Evolutionary conservation across 495 filamentous ascomycete species (phyloP).

Genomic region (Evansstolkia leycettana): DNA sequence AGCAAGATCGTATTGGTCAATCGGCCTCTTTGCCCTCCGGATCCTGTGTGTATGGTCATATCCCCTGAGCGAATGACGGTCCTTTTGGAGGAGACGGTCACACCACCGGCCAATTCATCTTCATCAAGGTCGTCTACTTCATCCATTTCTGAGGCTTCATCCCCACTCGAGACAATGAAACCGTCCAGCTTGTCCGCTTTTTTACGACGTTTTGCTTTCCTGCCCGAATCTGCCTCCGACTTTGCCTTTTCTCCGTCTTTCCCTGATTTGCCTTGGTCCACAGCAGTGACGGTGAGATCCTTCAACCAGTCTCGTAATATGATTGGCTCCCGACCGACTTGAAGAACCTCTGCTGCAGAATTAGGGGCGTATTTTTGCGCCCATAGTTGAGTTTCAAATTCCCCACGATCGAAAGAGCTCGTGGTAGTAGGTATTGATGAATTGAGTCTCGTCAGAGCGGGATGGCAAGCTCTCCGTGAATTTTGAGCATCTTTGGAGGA

Average conservation of each 20-base stretch:
- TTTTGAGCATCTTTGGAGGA: neutral
- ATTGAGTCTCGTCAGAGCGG: slow-evolving; percentile 49
- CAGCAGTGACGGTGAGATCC: slow-evolving; percentile 56
- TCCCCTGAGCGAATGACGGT: slow-evolving; percentile 54
- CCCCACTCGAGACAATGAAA: slow-evolving; percentile 78
- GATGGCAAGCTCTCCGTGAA: slow-evolving; percentile 25
- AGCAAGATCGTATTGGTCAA: slow-evolving; percentile 57
- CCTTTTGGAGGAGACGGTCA: slow-evolving; percentile 33
- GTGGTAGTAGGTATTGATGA: slow-evolving; percentile 43
- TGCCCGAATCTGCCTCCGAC: slow-evolving; percentile 26
- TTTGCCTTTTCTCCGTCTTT: slow-evolving; percentile 31
- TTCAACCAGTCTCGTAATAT: slow-evolving; percentile 80
- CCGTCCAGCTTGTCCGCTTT: slow-evolving; percentile 60
- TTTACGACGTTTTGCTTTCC: slow-evolving; percentile 56
- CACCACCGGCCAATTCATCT: slow-evolving; percentile 32
- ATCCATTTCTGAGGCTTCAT: slow-evolving; percentile 64
- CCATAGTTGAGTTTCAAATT: slow-evolving; percentile 68
- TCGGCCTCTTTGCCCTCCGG: slow-evolving; percentile 28
- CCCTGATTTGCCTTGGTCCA: slow-evolving; percentile 46
- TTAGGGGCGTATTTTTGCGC: slow-evolving; percentile 75
- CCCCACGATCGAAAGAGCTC: slow-evolving; percentile 68
- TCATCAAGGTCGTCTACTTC: slow-evolving; percentile 56
- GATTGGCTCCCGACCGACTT: slow-evolving; percentile 55
- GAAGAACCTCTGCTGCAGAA: slow-evolving; percentile 59
- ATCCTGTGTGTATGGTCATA: slow-evolving; percentile 18